Base-by-base conservation (phyloP, 768 basidiomycete species). In the Leccinum subtestaceum region DNA sequence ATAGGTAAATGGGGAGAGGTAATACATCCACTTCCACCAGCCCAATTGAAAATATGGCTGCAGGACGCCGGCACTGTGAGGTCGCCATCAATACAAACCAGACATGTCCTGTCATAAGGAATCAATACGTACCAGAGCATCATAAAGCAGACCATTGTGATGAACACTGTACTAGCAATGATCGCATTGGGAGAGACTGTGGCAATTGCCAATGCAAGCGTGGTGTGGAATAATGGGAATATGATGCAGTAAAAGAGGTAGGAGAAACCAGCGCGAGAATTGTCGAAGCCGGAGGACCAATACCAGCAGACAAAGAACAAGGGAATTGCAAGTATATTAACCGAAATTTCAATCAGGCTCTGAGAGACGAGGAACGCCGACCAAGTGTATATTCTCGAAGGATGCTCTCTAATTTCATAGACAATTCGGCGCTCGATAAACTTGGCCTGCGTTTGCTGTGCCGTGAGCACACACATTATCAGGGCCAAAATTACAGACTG, bases 351-450 rank as follows among this genome's bases (percentile, higher is more conserved):
- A 40, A 74, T 72, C 9, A 85, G 58, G 21, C 85, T 70, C 63
- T 82, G 80, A 0, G 84, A 76, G 1, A 82, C 78, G 19, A 84
- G 60, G 32, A 86, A 72, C 0, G 84, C 81, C 0, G 81, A 77
- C 85, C 85, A 88, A 63, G 76, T 76, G 68, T 86, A 88, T 79
- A 84, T 87, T 48, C 80, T 75, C 53, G 83, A 84, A 0, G 86
- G 83, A 5, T 82, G 77, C 68, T 89, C 87, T 34, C 87, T 80
- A 52, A 85, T 77, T 62, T 86, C 84, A 61, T 86, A 88, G 36
- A 89, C 73, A 5, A 70, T 76, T 23, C 85, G 81, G 62, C 79
- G 78, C 9, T 73, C 70, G 54, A 88, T 77, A 74, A 82, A 87
- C 36, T 80, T 81, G 8, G 81, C 75, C 66, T 86, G 85, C 3